Conservation (phyloP, 805 yeast genomes). For the Ogataea zsoltii region DNA sequence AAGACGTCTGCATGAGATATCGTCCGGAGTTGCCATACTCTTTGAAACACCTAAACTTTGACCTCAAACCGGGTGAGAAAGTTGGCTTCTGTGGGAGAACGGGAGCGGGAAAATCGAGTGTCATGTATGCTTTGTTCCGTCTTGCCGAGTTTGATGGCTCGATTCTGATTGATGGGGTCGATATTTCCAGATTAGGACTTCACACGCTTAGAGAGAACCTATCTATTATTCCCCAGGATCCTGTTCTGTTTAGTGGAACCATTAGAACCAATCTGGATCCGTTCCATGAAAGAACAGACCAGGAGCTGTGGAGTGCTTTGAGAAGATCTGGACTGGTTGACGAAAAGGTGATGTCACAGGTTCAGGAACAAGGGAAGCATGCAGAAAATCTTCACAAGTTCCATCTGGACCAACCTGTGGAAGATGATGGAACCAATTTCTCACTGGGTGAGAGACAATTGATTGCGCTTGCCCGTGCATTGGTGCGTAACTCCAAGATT, state of each 20-base stretch:
- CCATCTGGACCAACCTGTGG: slow-evolving; percentile 58
- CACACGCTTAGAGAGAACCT: slow-evolving; percentile 68
- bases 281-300: slow-evolving; percentile 57
- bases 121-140: slow-evolving; percentile 62
- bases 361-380: slow-evolving; percentile 35
- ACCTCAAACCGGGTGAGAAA: slow-evolving; percentile 57
- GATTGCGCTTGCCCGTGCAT: slow-evolving; percentile 68
- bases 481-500: slow-evolving; percentile 62
- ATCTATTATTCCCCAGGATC: slow-evolving; percentile 88
- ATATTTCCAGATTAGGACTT: slow-evolving; percentile 65
- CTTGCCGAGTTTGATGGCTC: slow-evolving; percentile 57
- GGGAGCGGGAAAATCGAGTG: slow-evolving; percentile 78
- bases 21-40: slow-evolving; percentile 64
- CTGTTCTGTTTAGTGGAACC: slow-evolving; percentile 79
- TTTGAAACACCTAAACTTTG: slow-evolving; percentile 45
- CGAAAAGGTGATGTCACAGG: slow-evolving; percentile 33
- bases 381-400: slow-evolving; percentile 50
- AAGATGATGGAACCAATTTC: slow-evolving; percentile 69
- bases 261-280: slow-evolving; percentile 80
- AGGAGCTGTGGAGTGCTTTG: slow-evolving; percentile 57
- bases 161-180: slow-evolving; percentile 67
- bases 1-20: slow-evolving; percentile 52
- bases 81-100: slow-evolving; percentile 88
- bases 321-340: slow-evolving; percentile 58
- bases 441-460: slow-evolving; percentile 74